Evolutionary conservation across 2,329 filamentous ascomycete genomes (phyloP), one percentile per base, ranked within the genome.

Genomic region (Teratosphaeria destructans): DNA sequence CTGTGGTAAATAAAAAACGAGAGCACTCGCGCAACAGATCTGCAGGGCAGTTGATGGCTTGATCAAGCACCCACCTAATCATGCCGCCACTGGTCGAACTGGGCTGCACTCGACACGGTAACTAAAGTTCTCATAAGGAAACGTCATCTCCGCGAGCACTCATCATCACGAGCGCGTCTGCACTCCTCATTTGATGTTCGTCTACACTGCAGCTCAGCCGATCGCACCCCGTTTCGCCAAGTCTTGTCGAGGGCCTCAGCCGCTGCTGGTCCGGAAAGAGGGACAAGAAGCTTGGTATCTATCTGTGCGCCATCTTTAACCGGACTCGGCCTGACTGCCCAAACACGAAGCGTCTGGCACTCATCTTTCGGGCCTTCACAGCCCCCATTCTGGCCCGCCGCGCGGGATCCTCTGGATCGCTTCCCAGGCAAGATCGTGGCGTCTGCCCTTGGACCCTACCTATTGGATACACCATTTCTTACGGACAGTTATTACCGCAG

Each of bases 401-500:
- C 37, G n/a, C 49, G 54, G 54, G 14, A 27, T 8, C 34, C 39
- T 57, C 57, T 55, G 37, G 58, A 47, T 26, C 49, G 8, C 19
- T 34, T 34, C 32, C 19, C 39, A 29, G 29, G 34, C 35, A 57
- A 55, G 43, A 37, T 56, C 27, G 37, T 54, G 54, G 54, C 53
- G 58, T 49, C 53, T 37, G 54, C 54, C 37, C 54, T 37, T 49
- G 35, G 27, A 19, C 43, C 16, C 47, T 16, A 34, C 29, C 56
- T 56, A 60, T 60, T 57, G 39, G 59, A 57, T 39, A 43, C 49
- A 47, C 55, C 54, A 57, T 29, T 39, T 19, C 52, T 26, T 47
- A 11, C 27, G 57, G 14, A 53, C n/a, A 43, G 26, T 49, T 54
- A 11, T 49, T 54, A 11, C 56, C 16, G 56, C 52, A 23, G 59